Evolutionary conservation across 352 stramenopile species (phyloP), one percentile per base, ranked within the genome.

Genomic region (Ophiocytium majus): DNA sequence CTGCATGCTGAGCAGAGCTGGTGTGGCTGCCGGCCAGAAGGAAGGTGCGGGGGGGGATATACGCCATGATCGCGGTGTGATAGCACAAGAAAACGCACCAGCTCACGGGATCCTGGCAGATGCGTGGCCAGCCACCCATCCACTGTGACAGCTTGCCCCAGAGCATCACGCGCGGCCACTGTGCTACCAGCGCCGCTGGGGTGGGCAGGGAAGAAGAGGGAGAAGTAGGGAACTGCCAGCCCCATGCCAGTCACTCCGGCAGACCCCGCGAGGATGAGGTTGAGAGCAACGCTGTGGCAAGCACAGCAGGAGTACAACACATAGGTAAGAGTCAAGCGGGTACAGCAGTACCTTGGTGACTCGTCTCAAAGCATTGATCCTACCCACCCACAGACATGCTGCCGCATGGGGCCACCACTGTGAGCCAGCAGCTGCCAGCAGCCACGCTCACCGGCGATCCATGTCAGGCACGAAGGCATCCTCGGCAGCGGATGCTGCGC

Each of bases 401-500:
- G n/a, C n/a, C n/a, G n/a, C n/a, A n/a, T n/a, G n/a, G n/a, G n/a
- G n/a, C n/a, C n/a, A n/a, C n/a, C n/a, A n/a, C n/a, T n/a, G n/a
- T n/a, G n/a, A n/a, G n/a, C n/a, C n/a, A n/a, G n/a, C n/a, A 5
- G 66, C 5, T n/a, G n/a, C n/a, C n/a, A n/a, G n/a, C n/a, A n/a
- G n/a, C n/a, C n/a, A n/a, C n/a, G 14, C 66, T 78, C 35, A 78
- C 86, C 93, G 92, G 85, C 93, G 92, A 82, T 94, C 91, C 86
- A 95, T 93, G 89, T 96, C 92, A 83, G 94, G 94, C 86, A 95
- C 94, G 76, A 94, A 93, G 85, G 93, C 90, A 23, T 91, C 91
- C 57, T 90, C 86, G 14, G 84, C 34, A 10, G 83, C 83, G 14
- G 84, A 88, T n/a, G n/a, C n/a, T n/a, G n/a, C n/a, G n/a, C n/a